Conservation (phyloP, 768 basidiomycete genomes). For the Tylopilus sp. region DNA sequence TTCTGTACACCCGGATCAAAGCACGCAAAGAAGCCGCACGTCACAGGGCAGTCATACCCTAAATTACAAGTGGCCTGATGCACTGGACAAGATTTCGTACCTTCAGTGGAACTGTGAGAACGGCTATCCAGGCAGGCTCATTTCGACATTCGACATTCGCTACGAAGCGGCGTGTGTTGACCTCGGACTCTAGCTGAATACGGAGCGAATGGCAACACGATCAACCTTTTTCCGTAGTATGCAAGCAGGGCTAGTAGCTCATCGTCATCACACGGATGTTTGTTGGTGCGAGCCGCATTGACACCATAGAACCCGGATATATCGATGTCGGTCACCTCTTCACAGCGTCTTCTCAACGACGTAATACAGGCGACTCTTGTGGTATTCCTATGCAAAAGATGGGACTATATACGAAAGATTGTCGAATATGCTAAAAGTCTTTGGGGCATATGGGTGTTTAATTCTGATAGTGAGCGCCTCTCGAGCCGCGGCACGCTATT, state of each 20-base stretch:
- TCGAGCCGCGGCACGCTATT: not conserved
- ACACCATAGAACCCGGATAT: constrained; percentile 38
- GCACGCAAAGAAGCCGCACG: constrained; percentile 17
- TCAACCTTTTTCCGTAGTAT: constrained; percentile 19
- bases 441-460: constrained; percentile 39
- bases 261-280: not conserved
- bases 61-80: not conserved
- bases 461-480: constrained; percentile 34
- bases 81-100: not conserved
- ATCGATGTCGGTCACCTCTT: constrained; percentile 30
- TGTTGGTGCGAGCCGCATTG: constrained; percentile 17
- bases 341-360: not conserved
- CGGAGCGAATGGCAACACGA: constrained; percentile 22
- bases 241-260: constrained; percentile 24
- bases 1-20: constrained; percentile 44
- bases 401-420: not conserved
- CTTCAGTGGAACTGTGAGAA: constrained; percentile 33
- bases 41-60: not conserved
- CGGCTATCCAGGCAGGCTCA: constrained; percentile 47
- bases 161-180: not conserved
- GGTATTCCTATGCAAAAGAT: constrained; percentile 38
- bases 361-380: constrained; percentile 32
- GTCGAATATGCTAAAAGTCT: constrained; percentile 24
- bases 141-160: not conserved
- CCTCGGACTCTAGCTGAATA: constrained; percentile 21